A percentile compares a stretch with the other conserved stretches of the same genome.
phyloP scores from a whole-genome alignment of 208 protist species.

The Acanthamoeba sp. region DNA sequence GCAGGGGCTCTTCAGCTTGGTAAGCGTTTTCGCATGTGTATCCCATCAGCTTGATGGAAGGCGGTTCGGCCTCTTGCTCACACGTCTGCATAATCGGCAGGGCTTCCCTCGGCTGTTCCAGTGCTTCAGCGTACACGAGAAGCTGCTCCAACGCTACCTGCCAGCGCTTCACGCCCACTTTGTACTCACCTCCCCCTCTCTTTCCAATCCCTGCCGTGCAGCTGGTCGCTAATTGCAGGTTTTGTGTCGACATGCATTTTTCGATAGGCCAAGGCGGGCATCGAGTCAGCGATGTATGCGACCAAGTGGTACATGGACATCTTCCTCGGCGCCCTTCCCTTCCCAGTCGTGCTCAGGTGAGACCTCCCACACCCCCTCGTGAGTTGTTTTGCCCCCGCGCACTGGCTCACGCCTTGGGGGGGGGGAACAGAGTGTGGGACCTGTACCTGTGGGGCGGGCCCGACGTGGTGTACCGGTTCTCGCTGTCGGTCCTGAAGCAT shows the following conservation, averaged over 20 bases:
- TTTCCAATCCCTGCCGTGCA: too few relatives aligned
- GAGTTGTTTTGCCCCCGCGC: neutral
- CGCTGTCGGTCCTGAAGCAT: neutral
- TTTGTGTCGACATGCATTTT: neutral
- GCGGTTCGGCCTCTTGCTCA: neutral
- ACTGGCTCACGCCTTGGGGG: too few relatives aligned
- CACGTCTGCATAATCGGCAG: neutral
- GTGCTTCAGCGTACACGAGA: slow-evolving; percentile 13
- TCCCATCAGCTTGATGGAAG: neutral
- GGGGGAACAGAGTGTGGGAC: neutral
- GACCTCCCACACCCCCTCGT: too few relatives aligned
- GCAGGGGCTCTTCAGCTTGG: neutral
- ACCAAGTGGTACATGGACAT: slow-evolving; percentile 63
- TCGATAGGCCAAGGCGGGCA: neutral
- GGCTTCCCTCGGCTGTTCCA: slow-evolving; percentile 27
- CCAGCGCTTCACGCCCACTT: neutral
- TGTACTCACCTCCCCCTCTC: neutral
- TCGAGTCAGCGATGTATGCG: neutral
- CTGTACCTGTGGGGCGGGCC: slow-evolving; percentile 14
- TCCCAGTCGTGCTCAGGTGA: slow-evolving; percentile 12
- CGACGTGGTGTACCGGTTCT: slow-evolving; percentile 12
- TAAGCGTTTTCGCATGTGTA: neutral
- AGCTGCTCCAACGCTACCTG: slow-evolving; percentile 10
- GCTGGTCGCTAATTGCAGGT: neutral
- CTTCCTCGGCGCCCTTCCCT: slow-evolving; percentile 16